phyloP scores from a whole-genome alignment of 108 stramenopile species.

The Cyclotella distinguenda region DNA sequence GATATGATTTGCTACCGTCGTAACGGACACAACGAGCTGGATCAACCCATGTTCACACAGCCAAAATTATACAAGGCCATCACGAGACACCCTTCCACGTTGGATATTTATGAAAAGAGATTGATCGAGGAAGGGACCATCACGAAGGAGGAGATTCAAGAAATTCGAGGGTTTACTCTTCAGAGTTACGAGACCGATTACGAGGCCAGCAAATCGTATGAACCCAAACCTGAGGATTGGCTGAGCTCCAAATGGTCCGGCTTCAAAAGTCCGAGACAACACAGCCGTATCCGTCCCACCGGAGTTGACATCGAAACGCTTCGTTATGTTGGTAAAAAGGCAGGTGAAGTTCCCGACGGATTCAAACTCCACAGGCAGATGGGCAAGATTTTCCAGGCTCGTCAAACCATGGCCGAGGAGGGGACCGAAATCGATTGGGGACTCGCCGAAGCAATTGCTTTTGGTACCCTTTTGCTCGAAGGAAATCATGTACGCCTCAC shows the following conservation, averaged over 20 bases:
- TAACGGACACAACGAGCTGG: slow-evolving; percentile 99
- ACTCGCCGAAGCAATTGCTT: slow-evolving; percentile 98
- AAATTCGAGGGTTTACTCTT: slow-evolving; percentile 80
- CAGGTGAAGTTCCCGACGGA: slow-evolving; percentile 84
- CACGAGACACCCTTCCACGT: slow-evolving; percentile 82
- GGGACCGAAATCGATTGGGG: slow-evolving; percentile 98
- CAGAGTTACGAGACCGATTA: slow-evolving; percentile 88
- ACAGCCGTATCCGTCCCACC: slow-evolving; percentile 85
- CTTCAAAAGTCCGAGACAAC: slow-evolving; percentile 92
- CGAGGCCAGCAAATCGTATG: slow-evolving; percentile 89
- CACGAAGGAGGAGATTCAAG: slow-evolving; percentile 83
- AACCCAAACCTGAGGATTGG: slow-evolving; percentile 86
- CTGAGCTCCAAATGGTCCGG: slow-evolving; percentile 91
- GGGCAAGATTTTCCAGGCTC: slow-evolving; percentile 87
- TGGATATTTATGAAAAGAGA: slow-evolving; percentile 83
- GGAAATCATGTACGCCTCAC: slow-evolving; percentile 97
- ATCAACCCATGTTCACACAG: slow-evolving; percentile 99
- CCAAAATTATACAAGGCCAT: slow-evolving; percentile 94
- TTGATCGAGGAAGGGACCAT: slow-evolving; percentile 79
- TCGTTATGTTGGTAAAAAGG: slow-evolving; percentile 72
- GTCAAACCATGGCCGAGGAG: slow-evolving; percentile 73
- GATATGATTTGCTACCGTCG: slow-evolving; percentile 99
- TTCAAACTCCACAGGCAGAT: slow-evolving; percentile 95
- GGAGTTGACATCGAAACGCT: slow-evolving; percentile 90
- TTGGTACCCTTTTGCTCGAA: slow-evolving; percentile 93